Conservation (phyloP, 192 early-diverging fungal species). For the Gigaspora rosea region DNA sequence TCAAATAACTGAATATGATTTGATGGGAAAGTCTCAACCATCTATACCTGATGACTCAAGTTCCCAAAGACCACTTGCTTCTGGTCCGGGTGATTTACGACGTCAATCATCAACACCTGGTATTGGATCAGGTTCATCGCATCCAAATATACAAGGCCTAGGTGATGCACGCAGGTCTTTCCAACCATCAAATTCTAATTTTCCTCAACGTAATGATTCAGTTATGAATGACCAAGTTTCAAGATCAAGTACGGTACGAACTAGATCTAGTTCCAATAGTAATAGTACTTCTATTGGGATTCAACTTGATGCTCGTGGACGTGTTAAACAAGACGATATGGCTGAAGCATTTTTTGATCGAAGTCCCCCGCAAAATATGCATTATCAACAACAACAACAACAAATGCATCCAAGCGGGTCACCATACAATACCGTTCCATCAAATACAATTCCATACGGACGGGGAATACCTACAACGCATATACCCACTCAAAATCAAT, state of each 20-base stretch:
- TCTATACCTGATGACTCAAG: neutral
- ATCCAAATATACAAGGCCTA: conserved; percentile 9
- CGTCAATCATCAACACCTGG: neutral
- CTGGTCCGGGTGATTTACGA: conserved; percentile 19
- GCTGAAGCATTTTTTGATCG: conserved; percentile 16
- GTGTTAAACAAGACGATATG: conserved; percentile 28
- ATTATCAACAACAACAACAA: conserved; percentile 19
- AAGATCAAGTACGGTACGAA: conserved; percentile 16
- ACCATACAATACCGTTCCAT: neutral
- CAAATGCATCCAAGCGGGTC: neutral
- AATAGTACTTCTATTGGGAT: conserved; percentile 26
- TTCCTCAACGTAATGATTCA: neutral
- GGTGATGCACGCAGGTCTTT: conserved; percentile 13
- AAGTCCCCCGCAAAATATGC: no score
- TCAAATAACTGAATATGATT: neutral
- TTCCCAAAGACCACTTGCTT: neutral
- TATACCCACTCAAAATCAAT: neutral
- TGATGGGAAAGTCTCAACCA: conserved; percentile 21
- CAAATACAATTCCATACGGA: neutral
- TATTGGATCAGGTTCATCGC: conserved; percentile 15
- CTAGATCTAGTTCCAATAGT: neutral
- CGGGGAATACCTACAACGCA: no score
- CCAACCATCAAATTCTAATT: neutral
- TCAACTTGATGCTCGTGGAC: conserved; percentile 17
- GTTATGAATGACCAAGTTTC: neutral